phyloP scores from a whole-genome alignment of 176 grass and related monocot species.

The Cymbopogon citratus region DNA sequence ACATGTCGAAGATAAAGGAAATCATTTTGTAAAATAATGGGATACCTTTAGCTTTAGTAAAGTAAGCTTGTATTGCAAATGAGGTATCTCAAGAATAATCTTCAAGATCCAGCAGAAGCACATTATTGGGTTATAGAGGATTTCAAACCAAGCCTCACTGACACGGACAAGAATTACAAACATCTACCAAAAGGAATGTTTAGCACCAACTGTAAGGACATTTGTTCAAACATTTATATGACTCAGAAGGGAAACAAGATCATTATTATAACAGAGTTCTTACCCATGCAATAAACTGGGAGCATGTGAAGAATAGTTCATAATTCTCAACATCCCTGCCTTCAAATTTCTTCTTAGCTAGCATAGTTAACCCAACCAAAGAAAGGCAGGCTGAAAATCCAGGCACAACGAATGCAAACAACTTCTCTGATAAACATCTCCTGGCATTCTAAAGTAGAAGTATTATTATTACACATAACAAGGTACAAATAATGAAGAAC shows the following conservation, averaged over 20 bases:
- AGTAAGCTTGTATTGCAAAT: conserved; percentile 61
- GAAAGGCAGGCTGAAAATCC: conserved; percentile 56
- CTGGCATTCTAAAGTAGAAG: conserved; percentile 30
- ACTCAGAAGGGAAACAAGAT: background rate
- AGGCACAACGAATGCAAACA: conserved; percentile 53
- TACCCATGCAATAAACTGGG: conserved; percentile 77
- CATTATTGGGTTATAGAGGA: conserved; percentile 61
- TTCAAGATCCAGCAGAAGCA: conserved; percentile 84
- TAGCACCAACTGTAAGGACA: background rate
- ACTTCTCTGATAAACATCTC: conserved; percentile 36
- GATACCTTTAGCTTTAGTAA: conserved; percentile 62
- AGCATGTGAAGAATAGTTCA: conserved; percentile 45
- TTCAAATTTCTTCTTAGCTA: conserved; percentile 40
- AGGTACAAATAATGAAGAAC: background rate
- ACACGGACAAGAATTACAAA: conserved; percentile 32
- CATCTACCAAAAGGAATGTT: conserved; percentile 42
- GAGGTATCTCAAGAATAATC: conserved; percentile 71
- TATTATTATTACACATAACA: background rate
- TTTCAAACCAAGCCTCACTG: conserved; percentile 47
- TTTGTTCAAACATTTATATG: conserved; percentile 6
- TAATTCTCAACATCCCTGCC: conserved; percentile 37
- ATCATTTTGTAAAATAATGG: background rate
- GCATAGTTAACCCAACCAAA: conserved; percentile 32
- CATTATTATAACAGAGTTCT: conserved; percentile 15
- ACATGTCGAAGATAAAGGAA: background rate